These are phyloP conservation scores for Penicillium bialowiezense DNA, from an alignment of 495 filamentous ascomycete species.

Conservation along the genomic window DNA sequence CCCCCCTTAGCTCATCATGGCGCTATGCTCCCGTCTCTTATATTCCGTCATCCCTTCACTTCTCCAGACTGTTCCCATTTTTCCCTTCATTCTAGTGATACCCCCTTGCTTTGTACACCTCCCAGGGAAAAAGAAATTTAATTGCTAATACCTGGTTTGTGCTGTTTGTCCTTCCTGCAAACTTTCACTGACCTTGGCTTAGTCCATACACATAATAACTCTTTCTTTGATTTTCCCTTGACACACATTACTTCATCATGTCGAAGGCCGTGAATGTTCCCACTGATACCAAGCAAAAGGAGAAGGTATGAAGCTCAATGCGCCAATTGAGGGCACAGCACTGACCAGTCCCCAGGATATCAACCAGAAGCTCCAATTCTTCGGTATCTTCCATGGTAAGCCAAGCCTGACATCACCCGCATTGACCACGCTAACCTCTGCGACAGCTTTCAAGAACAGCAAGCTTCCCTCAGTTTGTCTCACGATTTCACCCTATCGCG, in stretches of 20 bases:
- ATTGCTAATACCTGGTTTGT: conserved; percentile 19
- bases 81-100: conserved; percentile 39
- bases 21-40: conserved; percentile 6
- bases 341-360: conserved; percentile 53
- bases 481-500: neutral
- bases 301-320: conserved; percentile 33
- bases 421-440: conserved; percentile 17
- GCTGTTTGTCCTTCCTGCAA: conserved; percentile 15
- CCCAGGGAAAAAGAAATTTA: conserved; percentile 2
- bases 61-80: conserved; percentile 11
- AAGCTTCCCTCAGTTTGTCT: conserved; percentile 84
- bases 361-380: conserved; percentile 91
- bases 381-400: conserved; percentile 80
- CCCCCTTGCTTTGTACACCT: conserved; percentile 20
- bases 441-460: conserved; percentile 76
- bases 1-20: conserved; percentile 1
- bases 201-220: conserved; percentile 13
- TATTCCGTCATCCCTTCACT: conserved; percentile 6
- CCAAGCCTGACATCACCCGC: neutral
- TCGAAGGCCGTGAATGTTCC: conserved; percentile 60
- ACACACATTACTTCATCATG: conserved; percentile 32
- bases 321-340: neutral
- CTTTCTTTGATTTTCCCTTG: conserved; percentile 5
- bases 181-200: conserved; percentile 10
- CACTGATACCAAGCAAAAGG: conserved; percentile 58